Base-by-base conservation (phyloP, 352 stramenopile genomes). In the Pythium guiyangense region DNA sequence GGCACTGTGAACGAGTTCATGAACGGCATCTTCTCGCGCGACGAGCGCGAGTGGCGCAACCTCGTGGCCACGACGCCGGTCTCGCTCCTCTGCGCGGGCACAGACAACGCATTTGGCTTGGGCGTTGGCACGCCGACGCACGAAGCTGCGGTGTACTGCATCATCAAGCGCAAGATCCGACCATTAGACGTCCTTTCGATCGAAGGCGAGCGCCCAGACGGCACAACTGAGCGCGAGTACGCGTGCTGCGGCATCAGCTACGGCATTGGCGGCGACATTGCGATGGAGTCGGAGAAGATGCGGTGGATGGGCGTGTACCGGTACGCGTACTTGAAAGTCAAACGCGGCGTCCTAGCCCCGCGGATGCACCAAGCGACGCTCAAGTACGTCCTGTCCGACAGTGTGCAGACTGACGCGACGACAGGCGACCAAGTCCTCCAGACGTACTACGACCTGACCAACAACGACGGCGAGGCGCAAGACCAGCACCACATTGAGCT, bases 1-100 rank as follows among this genome's bases (percentile, higher is more conserved):
- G 79, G 82, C 35, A 92, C 82, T 0, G 78, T 88, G n/a, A 90
- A 90, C 52, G 82, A 92, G 64, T 92, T 92, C 54, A 87, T 92
- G 75, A 92, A 92, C 62, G 82, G 82, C 37, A 73, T 90, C 31
- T 86, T 92, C 54, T 70, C 74, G 34, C 71, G 77, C 25, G 70
- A 79, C n/a, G 82, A 92, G 67, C 60, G 57, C 52, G 77, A 88
- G 39, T 92, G 82, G 82, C 79, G 82, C 14, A 72, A 77, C 22
- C 60, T 92, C 26, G 79, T 92, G 43, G 77, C 79, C 11, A 89
- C 82, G 35, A 90, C 79, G 3, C 79, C 82, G 8, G 60, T 92
- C 17, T 88, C 82, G 44, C 74, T 92, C 27, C 48, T 92, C 25
- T 85, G 70, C 59, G 80, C 77, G 4, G 82, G 82, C 31, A 90